These are phyloP conservation scores for Royoungia palumana DNA, from an alignment of 768 basidiomycete species.

Conservation along the genomic window DNA sequence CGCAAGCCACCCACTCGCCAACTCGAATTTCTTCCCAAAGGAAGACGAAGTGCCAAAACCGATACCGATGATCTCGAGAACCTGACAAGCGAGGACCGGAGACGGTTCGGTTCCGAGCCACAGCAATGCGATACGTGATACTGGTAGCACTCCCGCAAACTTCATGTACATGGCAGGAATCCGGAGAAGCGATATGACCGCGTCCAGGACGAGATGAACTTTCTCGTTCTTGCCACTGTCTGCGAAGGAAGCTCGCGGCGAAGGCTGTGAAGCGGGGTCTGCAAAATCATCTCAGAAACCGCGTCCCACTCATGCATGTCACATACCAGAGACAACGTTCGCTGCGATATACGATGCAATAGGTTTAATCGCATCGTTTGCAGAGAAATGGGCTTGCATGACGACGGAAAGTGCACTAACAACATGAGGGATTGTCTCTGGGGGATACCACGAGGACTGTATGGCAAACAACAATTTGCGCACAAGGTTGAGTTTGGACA, in stretches of 20 bases:
- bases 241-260: conserved; percentile 10
- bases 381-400: conserved; percentile 63
- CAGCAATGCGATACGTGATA: conserved; percentile 75
- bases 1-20: conserved; percentile 79
- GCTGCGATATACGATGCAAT: conserved; percentile 83
- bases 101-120: conserved; percentile 78
- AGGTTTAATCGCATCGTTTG: conserved; percentile 79
- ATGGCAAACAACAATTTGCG: conserved; percentile 78
- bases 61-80: conserved; percentile 57
- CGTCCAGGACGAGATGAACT: conserved; percentile 64
- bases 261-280: conserved; percentile 10
- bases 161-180: conserved; percentile 58
- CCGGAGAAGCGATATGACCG: conserved; percentile 60
- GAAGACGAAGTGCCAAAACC: conserved; percentile 52
- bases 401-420: conserved; percentile 59
- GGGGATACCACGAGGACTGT: conserved; percentile 73
- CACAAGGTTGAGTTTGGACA: conserved; percentile 68
- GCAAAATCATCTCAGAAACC: not conserved
- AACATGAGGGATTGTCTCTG: conserved; percentile 45
- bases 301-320: not conserved
- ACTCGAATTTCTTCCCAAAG: conserved; percentile 80
- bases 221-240: conserved; percentile 39
- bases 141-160: conserved; percentile 69
- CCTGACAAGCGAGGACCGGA: conserved; percentile 50
- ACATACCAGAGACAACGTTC: conserved; percentile 65